Evolutionary conservation across 208 protist species (phyloP), one percentile per base, ranked within the genome.

Genomic region (Crithidia brevicula): DNA sequence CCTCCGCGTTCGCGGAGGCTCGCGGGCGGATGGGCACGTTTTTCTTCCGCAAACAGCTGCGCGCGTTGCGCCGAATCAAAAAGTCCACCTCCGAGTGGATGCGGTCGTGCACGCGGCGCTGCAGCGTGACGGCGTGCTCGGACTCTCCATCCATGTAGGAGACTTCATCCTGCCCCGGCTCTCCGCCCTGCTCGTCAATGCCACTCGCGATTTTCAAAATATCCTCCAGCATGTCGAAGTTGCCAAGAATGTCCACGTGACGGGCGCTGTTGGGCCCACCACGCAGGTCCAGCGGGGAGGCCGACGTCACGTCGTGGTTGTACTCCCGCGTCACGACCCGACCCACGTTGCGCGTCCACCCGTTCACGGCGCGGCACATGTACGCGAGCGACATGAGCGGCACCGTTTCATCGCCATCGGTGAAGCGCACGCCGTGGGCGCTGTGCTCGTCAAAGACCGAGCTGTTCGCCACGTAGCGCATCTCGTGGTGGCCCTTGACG

Each of bases 201-300:
- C 89, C 89, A 56, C 81, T 88, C 5, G 79, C 81, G 18, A 94
- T 85, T 67, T 91, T 93, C 31, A 94, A 50, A 25, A 94, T 77
- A 10, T 82, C 89, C 59, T 93, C 83, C 13, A 96, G 38, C 53
- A 93, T 70, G 3, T 89, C 88, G 50, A 83, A 85, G 81, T 96
- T 96, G 33, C 90, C 94, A 56, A 96, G 74, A 43, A 96, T 90
- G 71, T 98, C 92, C 18, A 98, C 92, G 60, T 98, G 94, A 57
- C 94, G 88, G 13, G 76, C 85, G 69, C 87, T 93, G 33, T 51
- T 31, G 11, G 59, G 40, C 18, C 86, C 86, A 11, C 85, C 89
- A 47, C 89, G 89, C 46, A 94, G 63, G 53, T 85, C 74, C 40
- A 94, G 69, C 36, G 54, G 62, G 22, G 50, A 77, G 11, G 63